phyloP scores from a whole-genome alignment of 2,329 filamentous ascomycete genomes.

The Orbilia blumenaviensis region DNA sequence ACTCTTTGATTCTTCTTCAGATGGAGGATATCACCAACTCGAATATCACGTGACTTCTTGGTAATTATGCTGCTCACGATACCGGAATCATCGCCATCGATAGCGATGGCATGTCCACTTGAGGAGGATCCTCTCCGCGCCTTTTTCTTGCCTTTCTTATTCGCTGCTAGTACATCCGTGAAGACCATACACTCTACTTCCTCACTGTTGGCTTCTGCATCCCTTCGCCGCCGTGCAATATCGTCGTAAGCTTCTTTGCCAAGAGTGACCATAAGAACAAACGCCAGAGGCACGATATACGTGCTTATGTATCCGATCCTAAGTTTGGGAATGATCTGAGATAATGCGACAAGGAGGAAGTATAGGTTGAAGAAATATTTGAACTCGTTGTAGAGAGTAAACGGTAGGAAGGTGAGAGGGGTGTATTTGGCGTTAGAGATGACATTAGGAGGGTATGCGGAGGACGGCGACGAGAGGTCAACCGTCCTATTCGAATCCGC shows the following conservation, averaged over 20 bases:
- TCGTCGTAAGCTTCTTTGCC: slow-evolving; percentile 97
- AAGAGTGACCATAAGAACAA: slow-evolving; percentile 89
- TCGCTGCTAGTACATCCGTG: slow-evolving; percentile 54
- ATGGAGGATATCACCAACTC: slow-evolving; percentile 94
- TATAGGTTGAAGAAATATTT: slow-evolving; percentile 99
- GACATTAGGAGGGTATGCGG: slow-evolving; percentile 82
- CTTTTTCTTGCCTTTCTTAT: slow-evolving; percentile 56
- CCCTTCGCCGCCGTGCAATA: slow-evolving; percentile 81
- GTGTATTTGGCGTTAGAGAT: slow-evolving; percentile 99
- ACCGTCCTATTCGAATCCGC: slow-evolving; percentile 70
- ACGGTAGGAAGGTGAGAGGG: slow-evolving; percentile 88
- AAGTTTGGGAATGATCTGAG: slow-evolving; percentile 87
- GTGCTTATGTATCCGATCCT: slow-evolving; percentile 94
- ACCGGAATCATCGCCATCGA: slow-evolving; percentile 22
- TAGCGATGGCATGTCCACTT: slow-evolving; percentile 56
- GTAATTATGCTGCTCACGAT: slow-evolving; percentile 63
- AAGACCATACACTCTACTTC: slow-evolving; percentile 60
- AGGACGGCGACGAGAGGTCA: slow-evolving; percentile 33
- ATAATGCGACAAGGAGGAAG: slow-evolving; percentile 92
- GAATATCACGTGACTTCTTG: slow-evolving; percentile 86
- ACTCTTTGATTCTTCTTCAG: slow-evolving; percentile 90
- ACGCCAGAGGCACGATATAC: slow-evolving; percentile 89
- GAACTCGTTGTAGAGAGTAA: slow-evolving; percentile 97
- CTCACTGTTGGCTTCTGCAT: slow-evolving; percentile 94
- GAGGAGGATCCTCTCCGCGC: slow-evolving; percentile 35